These are phyloP conservation scores for Fonsecaea monophora DNA, from an alignment of 2,329 filamentous ascomycete genomes.

Conservation along the genomic window DNA sequence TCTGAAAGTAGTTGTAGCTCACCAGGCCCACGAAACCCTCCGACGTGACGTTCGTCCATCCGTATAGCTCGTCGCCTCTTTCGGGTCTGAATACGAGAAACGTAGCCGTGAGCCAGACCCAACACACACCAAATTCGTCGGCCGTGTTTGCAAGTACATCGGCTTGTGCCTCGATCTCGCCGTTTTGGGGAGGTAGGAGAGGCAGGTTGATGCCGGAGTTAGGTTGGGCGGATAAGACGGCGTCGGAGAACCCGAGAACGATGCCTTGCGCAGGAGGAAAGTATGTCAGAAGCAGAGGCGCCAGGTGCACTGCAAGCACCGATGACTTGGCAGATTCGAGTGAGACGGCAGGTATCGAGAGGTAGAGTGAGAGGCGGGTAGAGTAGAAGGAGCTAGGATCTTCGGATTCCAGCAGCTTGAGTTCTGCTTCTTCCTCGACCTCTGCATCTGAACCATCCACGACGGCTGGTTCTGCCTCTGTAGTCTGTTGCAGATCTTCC, in stretches of 20 bases:
- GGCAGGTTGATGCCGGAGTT: conserved; percentile 51
- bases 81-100: conserved; percentile 82
- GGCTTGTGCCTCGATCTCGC: conserved; percentile 46
- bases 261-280: conserved; percentile 65
- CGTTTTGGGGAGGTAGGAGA: conserved; percentile 41
- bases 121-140: conserved; percentile 85
- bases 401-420: conserved; percentile 30
- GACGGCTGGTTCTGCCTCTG: conserved; percentile 5
- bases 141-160: conserved; percentile 55
- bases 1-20: conserved; percentile 91
- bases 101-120: conserved; percentile 86
- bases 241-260: conserved; percentile 39
- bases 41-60: conserved; percentile 73
- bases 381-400: conserved; percentile 37
- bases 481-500: conserved; percentile 7
- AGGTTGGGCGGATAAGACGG: conserved; percentile 36
- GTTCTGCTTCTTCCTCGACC: conserved; percentile 11
- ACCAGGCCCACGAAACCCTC: conserved; percentile 88
- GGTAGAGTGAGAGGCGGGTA: conserved; percentile 62
- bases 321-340: conserved; percentile 62
- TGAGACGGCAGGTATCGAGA: conserved; percentile 65
- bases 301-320: conserved; percentile 66
- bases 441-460: conserved; percentile 8
- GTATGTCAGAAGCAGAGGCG: conserved; percentile 68
- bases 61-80: conserved; percentile 76